A percentile compares a stretch with the other conserved stretches of the same genome.
phyloP scores from a whole-genome alignment of 78 protist genomes.

The Anaeramoeba flamelloides region DNA sequence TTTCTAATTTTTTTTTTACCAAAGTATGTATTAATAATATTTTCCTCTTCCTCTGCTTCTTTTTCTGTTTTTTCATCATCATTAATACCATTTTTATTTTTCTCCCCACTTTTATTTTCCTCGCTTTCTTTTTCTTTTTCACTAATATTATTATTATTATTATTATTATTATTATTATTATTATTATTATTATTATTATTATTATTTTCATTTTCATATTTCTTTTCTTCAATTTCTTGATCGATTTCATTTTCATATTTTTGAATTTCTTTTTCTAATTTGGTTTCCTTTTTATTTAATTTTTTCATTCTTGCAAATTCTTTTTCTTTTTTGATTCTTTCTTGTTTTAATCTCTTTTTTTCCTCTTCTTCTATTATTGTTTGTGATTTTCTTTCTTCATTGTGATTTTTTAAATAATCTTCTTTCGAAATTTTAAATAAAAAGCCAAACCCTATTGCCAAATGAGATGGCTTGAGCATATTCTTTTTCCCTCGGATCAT shows the following conservation, averaged over 20 bases:
- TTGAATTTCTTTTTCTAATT: conserved; percentile 12
- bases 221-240: neutral
- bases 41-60: too few relatives aligned
- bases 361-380: conserved; percentile 8
- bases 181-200: too few relatives aligned
- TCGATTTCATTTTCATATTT: neutral
- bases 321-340: neutral
- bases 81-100: too few relatives aligned
- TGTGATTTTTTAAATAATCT: neutral
- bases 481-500: conserved; percentile 57
- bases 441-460: conserved; percentile 70
- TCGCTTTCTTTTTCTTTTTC: too few relatives aligned
- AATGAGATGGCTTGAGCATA: conserved; percentile 59
- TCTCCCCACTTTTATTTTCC: too few relatives aligned
- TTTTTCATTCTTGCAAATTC: neutral
- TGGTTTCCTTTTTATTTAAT: neutral
- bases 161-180: too few relatives aligned
- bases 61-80: too few relatives aligned
- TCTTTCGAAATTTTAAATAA: conserved; percentile 37
- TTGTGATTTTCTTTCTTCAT: neutral
- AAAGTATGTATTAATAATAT: too few relatives aligned
- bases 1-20: too few relatives aligned
- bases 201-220: neutral
- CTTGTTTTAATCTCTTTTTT: neutral
- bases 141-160: too few relatives aligned